Conservation (phyloP, 768 basidiomycete species). For the Udeniomyces megalosporus region DNA sequence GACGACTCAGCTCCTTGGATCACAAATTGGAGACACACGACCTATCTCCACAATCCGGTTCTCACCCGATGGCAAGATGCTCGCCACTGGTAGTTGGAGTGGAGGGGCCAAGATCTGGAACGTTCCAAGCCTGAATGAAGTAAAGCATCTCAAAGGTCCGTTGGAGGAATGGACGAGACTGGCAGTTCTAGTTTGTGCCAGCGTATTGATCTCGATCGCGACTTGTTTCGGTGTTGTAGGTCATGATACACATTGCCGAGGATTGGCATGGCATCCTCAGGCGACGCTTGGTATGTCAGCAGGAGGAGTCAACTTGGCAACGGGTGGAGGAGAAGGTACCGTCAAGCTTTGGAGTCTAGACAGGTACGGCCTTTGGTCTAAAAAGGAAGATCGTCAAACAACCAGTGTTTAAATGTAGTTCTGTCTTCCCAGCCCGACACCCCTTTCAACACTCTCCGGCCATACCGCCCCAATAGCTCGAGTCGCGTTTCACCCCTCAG, state of each 20-base stretch:
- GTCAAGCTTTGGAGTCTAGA: slow-evolving; percentile 80
- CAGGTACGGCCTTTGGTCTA: slow-evolving; percentile 38
- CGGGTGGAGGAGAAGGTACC: slow-evolving; percentile 72
- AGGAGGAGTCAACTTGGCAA: slow-evolving; percentile 65
- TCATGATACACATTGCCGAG: slow-evolving; percentile 79
- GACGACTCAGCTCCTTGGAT: slow-evolving; percentile 52
- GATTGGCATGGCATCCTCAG: slow-evolving; percentile 92
- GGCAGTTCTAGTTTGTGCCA: background rate
- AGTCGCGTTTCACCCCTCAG: slow-evolving; percentile 91
- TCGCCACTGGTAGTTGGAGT: slow-evolving; percentile 92
- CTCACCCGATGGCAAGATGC: slow-evolving; percentile 70
- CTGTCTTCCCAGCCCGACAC: slow-evolving; percentile 50
- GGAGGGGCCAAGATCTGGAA: slow-evolving; percentile 92
- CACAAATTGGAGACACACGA: slow-evolving; percentile 93
- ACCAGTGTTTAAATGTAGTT: too few relatives aligned
- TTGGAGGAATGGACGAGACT: background rate
- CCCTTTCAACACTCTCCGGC: slow-evolving; percentile 70
- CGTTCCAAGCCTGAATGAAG: slow-evolving; percentile 70
- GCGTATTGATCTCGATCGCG: background rate
- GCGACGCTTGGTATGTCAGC: slow-evolving; percentile 56
- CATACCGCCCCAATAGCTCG: slow-evolving; percentile 83
- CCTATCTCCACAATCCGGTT: slow-evolving; percentile 89
- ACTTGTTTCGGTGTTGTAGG: slow-evolving; percentile 35
- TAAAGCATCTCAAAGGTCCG: slow-evolving; percentile 57
- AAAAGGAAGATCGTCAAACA: too few relatives aligned